Evolutionary conservation across 257 asterid genomes (phyloP).

Genomic region (Solanum rostratum): DNA sequence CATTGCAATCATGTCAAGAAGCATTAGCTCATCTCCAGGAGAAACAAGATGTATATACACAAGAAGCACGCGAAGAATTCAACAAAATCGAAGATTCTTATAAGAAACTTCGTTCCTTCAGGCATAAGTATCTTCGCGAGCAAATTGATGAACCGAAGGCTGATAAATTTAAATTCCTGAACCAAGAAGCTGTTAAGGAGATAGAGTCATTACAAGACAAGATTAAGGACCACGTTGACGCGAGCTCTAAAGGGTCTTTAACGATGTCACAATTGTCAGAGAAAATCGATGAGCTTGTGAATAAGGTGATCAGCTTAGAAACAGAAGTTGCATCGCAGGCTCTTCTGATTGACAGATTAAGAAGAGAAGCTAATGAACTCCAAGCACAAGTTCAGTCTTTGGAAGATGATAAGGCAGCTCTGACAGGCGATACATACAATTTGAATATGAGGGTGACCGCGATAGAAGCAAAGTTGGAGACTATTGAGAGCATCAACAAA

Average conservation of each 20-base stretch:
- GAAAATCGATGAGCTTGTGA: constrained; percentile 44
- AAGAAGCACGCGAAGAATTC: constrained; percentile 48
- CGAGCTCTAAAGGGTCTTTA: constrained; percentile 13
- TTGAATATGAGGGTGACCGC: constrained; percentile 43
- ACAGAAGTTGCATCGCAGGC: constrained; percentile 47
- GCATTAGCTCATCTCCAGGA: constrained; percentile 45
- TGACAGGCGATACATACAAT: constrained; percentile 18
- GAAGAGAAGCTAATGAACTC: constrained; percentile 41
- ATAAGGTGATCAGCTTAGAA: constrained; percentile 42
- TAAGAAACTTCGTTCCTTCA: constrained; percentile 25
- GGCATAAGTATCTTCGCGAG: constrained; percentile 10
- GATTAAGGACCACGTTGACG: constrained; percentile 12
- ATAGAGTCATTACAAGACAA: constrained; percentile 8
- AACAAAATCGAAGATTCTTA: constrained; percentile 50
- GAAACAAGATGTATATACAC: constrained; percentile 37
- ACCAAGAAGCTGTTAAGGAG: constrained; percentile 4
- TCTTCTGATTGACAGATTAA: constrained; percentile 34
- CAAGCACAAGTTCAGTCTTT: constrained; percentile 35
- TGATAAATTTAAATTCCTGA: background rate
- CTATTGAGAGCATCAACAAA: constrained; percentile 38
- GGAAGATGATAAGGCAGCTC: constrained; percentile 44
- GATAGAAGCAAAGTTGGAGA: constrained; percentile 50
- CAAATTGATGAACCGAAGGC: constrained; percentile 7
- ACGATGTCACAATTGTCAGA: constrained; percentile 46
- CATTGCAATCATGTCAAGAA: constrained; percentile 68